phyloP scores from a whole-genome alignment of 192 early-diverging fungal genomes.

The Coemansia sp. region DNA sequence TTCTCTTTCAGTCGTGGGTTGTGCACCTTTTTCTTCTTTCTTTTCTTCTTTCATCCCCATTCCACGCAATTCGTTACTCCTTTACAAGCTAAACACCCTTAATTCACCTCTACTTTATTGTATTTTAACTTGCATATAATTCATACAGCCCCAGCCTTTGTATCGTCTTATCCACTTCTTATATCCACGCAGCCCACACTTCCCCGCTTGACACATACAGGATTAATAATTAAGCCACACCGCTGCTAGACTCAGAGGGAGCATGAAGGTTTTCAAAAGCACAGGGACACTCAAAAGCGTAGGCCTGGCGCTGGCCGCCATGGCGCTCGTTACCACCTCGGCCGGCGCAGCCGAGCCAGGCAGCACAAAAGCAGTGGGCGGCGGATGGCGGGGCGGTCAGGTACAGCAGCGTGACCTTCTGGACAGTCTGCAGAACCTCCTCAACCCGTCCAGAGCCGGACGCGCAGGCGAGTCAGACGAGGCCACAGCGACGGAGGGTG shows the following conservation, averaged over 20 bases:
- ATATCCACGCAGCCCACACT: no score
- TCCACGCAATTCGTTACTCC: no score
- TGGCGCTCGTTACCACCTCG: conserved; percentile 1
- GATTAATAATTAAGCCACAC: conserved; percentile 3
- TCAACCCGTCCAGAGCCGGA: conserved; percentile 12
- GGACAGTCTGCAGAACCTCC: conserved; percentile 5
- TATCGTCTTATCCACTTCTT: no score
- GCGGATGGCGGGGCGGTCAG: not conserved
- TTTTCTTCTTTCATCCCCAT: not conserved
- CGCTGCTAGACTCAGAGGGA: not conserved
- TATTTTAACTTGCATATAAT: conserved; percentile 8
- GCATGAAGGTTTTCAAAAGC: conserved; percentile 17
- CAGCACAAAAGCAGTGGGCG: not conserved
- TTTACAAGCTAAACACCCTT: not conserved
- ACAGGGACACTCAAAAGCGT: conserved; percentile 4
- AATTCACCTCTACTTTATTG: not conserved
- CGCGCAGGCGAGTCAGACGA: conserved; percentile 5
- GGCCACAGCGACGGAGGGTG: not conserved
- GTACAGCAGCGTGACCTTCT: conserved; percentile 25
- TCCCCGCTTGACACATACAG: no score
- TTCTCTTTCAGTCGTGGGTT: not conserved
- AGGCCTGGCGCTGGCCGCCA: conserved; percentile 39
- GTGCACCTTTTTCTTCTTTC: not conserved
- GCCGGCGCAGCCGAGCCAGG: not conserved
- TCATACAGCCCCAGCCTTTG: conserved; percentile 1